These are phyloP conservation scores for Polymyxa betae DNA, from an alignment of 208 protist species.

Conservation along the genomic window DNA sequence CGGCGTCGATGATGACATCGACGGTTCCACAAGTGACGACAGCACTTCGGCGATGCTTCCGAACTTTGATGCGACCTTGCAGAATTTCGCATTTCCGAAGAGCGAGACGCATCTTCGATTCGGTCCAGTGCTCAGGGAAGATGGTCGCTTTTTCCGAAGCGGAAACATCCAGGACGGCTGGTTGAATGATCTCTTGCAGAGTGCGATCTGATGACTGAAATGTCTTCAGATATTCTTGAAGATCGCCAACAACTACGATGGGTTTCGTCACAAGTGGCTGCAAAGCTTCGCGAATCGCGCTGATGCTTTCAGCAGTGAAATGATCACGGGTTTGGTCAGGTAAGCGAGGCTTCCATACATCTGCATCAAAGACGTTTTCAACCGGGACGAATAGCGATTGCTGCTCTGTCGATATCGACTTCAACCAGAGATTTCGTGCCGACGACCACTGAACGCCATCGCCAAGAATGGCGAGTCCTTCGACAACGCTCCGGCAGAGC, in stretches of 20 bases:
- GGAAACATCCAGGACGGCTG: neutral
- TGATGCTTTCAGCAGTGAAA: neutral
- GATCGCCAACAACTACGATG: neutral
- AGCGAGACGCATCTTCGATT: neutral
- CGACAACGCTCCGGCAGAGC: conserved; percentile 50
- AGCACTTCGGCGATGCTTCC: neutral
- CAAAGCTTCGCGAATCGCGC: neutral
- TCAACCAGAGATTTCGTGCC: neutral
- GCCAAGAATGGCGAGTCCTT: conserved; percentile 6
- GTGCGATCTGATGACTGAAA: neutral
- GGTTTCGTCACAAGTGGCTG: neutral
- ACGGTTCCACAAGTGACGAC: neutral
- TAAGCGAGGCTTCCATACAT: neutral
- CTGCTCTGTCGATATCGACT: neutral
- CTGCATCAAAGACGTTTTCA: conserved; percentile 30
- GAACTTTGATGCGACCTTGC: conserved; percentile 14
- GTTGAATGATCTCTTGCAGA: neutral
- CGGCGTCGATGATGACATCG: conserved; percentile 2
- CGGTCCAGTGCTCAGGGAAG: neutral
- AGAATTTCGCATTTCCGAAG: neutral
- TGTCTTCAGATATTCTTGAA: neutral
- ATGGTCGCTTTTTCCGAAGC: neutral
- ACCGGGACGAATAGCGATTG: neutral
- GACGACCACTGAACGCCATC: neutral
- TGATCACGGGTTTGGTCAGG: neutral